Evolutionary conservation across 306 rosid genomes (phyloP).

Genomic region (Malus sylvestris): DNA sequence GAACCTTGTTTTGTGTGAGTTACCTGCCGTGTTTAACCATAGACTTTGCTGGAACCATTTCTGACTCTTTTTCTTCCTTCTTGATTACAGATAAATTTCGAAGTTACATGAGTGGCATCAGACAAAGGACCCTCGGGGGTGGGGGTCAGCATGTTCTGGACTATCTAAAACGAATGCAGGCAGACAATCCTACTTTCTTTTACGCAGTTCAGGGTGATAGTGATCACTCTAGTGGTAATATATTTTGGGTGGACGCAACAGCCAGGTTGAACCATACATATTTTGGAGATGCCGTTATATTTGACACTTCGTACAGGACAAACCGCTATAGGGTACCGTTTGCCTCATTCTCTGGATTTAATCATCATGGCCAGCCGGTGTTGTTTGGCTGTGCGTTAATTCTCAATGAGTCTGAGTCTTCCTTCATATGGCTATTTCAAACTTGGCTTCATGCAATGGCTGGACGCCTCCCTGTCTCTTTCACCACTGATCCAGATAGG

Average conservation of each 20-base stretch:
- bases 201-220: constrained; percentile 59
- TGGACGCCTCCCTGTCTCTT: constrained; percentile 56
- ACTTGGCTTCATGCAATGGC: constrained; percentile 83
- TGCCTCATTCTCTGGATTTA: constrained; percentile 63
- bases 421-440: constrained; percentile 64
- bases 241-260: constrained; percentile 74
- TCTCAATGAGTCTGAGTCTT: constrained; percentile 55
- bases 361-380: constrained; percentile 79
- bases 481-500: constrained; percentile 68
- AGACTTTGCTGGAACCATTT: neutral
- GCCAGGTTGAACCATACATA: constrained; percentile 59
- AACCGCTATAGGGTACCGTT: constrained; percentile 52
- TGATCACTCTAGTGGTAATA: constrained; percentile 50
- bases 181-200: constrained; percentile 69
- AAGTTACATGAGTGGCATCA: constrained; percentile 53
- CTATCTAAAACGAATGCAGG: constrained; percentile 75
- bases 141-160: constrained; percentile 72
- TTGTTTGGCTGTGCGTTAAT: constrained; percentile 74
- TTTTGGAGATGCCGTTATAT: constrained; percentile 74
- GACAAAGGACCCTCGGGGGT: constrained; percentile 60
- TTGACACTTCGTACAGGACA: constrained; percentile 59
- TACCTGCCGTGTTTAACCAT: neutral
- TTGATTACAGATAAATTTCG: constrained; percentile 7
- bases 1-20: neutral
- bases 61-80: neutral